A percentile compares a stretch with the other conserved stretches of the same genome.
phyloP scores from a whole-genome alignment of 208 protist species.

The Zelonia costaricensis region DNA sequence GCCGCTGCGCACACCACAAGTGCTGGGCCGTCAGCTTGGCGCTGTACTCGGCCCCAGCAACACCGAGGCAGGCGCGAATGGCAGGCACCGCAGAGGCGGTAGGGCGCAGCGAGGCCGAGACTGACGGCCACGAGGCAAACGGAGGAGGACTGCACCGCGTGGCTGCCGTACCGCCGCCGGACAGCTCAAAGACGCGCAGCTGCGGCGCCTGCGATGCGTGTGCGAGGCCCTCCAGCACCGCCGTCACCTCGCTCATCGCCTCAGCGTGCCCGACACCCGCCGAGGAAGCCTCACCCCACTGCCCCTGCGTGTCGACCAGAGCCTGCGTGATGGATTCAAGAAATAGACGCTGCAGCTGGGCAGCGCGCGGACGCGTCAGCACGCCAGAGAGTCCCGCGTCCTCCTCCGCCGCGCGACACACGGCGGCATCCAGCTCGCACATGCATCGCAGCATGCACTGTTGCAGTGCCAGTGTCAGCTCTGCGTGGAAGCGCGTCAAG shows the following conservation, averaged over 20 bases:
- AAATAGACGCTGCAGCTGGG: constrained; percentile 25
- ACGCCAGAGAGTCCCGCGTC: constrained; percentile 25
- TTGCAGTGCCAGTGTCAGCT: constrained; percentile 33
- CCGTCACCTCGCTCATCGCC: constrained; percentile 9
- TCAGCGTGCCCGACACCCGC: not conserved
- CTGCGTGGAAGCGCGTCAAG: constrained; percentile 35
- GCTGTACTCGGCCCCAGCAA: constrained; percentile 16
- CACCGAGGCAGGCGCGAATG: constrained; percentile 11
- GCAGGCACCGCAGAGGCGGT: not conserved
- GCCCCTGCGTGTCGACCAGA: not conserved
- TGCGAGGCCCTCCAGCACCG: constrained; percentile 8
- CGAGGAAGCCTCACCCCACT: not conserved
- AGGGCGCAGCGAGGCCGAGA: too few relatives aligned
- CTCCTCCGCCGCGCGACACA: constrained; percentile 1
- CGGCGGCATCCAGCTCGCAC: constrained; percentile 8
- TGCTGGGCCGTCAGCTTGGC: constrained; percentile 35
- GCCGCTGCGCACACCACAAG: constrained; percentile 33
- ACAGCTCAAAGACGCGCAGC: constrained; percentile 25
- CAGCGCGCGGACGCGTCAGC: constrained; percentile 22
- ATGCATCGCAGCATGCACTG: constrained; percentile 32
- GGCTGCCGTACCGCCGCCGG: not conserved
- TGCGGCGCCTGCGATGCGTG: constrained; percentile 10
- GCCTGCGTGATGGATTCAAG: constrained; percentile 7
- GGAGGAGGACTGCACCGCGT: constrained; percentile 15
- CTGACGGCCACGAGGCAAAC: constrained; percentile 8